Base-by-base conservation (phyloP, 208 protist species). In the Crithidia expoeki region DNA sequence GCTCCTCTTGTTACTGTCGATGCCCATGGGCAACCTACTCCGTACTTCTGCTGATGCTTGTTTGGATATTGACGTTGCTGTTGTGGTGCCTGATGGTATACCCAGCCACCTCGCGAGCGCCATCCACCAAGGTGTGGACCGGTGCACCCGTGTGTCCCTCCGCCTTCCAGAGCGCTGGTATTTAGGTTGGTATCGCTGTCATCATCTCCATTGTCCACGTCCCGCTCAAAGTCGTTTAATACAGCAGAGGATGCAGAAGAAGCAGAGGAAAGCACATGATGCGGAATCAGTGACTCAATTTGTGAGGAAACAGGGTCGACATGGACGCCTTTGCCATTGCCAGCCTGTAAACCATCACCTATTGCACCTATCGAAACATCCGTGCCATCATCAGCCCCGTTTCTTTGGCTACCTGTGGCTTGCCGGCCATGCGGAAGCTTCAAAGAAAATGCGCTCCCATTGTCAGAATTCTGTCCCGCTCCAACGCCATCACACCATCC, bases 201-300 rank as follows among this genome's bases (percentile, higher is more conserved):
- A 2, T 46, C 38, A 5, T 62, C 46, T 14, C 52, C 55, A 9
- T 17, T 46, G 3, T 63, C 69, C 7, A 49, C 32, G 11, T 74
- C 76, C 21, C 49, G 52, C 16, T 63, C 51, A 30, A 70, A 38
- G 40, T 62, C 49, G 6, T 2, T 21, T 27, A 66, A 11, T 38
- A 38, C 56, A 7, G 44, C 33, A 16, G 38, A 51, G 23, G 34
- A 64, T 17, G 38, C 56, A 9, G 32, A 56, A 27, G 57, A 49
- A 4, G 50, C 14, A 17, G 58, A 63, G 58, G 58, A 63, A 12
- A 10, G 2, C 2, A 49, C n/a, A 5, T 33, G 23, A 6, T 30
- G 58, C 27, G 36, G 17, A 4, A 27, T 27, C 23, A 7, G 56
- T 46, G 36, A 38, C 36, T 40, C 36, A 40, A 40, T 5, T 40